Base-by-base conservation (phyloP, 805 yeast species). In the Saturnispora halmiae region DNA sequence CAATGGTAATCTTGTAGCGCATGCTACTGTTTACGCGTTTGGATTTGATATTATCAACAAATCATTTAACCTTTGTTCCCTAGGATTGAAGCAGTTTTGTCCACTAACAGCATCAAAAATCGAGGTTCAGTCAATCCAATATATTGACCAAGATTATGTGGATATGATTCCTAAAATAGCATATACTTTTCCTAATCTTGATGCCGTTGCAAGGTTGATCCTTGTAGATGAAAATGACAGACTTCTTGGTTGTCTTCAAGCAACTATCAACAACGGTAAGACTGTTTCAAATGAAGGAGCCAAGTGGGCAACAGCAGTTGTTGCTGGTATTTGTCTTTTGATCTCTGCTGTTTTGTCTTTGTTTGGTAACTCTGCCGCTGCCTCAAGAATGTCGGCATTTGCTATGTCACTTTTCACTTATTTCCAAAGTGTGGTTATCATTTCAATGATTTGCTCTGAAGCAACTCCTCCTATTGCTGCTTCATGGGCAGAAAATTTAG, bases 301-400 rank as follows among this genome's bases (percentile, higher is more conserved):
- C 43, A 82, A 83, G 61, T 88, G 96, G 96, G 94, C 85, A 31
- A 85, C 95, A 15, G 96, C 96, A 2, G 79, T 81, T 16, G 68
- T 87, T 52, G 86, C 94, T 1, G 96, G 96, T 47, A 60, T 84
- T 24, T 95, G 96, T n/a, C 61, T 88, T 44, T 63, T 87, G 34
- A 70, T 79, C 14, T 83, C 94, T n/a, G 88, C 94, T 4, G 47
- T 82, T n/a, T 67, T 86, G 46, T 78, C 94, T 4, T 73, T 88
- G 4, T 79, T 82, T 58, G 96, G 95, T 43, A 83, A 82, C 59
- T 82, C 95, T 7, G 78, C 79, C 42, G 86, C 95, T 7, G 94
- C 96, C 10, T 80, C 94, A 15, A 88, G 84, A 58, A 75, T 88
- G 49, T 76, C 94, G 15, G 94, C 95, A 5, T 85, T 83, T 54